These are phyloP conservation scores for Globisporangium lucens DNA, from an alignment of 352 stramenopile genomes.

Conservation along the genomic window DNA sequence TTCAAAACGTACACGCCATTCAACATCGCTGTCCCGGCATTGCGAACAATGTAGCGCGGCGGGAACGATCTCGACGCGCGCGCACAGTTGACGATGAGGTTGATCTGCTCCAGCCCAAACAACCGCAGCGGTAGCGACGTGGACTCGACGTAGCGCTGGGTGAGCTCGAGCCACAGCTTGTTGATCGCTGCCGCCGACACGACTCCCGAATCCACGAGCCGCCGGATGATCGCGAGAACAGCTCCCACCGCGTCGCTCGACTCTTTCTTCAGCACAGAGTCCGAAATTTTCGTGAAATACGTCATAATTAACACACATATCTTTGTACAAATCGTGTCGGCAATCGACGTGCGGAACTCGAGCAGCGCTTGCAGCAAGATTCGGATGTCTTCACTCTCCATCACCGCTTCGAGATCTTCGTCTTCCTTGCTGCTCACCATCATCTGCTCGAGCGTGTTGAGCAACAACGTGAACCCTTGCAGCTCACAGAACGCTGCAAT, in stretches of 20 bases:
- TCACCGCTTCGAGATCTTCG: constrained; percentile 44
- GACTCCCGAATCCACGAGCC: constrained; percentile 66
- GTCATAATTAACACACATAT: constrained; percentile 81
- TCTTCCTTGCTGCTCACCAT: constrained; percentile 45
- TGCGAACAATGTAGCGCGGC: constrained; percentile 81
- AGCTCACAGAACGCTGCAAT: constrained; percentile 81
- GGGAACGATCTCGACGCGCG: constrained; percentile 83
- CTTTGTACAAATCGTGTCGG: constrained; percentile 55
- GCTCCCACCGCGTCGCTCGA: constrained; percentile 74
- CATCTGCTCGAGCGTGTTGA: constrained; percentile 70
- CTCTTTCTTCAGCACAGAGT: constrained; percentile 84
- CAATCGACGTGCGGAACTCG: constrained; percentile 65
- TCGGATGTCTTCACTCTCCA: constrained; percentile 80
- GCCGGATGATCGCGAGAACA: constrained; percentile 78
- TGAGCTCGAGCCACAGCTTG: constrained; percentile 79
- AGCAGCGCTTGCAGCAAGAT: constrained; percentile 79
- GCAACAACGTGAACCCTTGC: constrained; percentile 72
- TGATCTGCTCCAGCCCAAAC: constrained; percentile 94
- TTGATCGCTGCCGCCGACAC: constrained; percentile 58
- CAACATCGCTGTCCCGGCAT: constrained; percentile 88
- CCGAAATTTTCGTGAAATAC: constrained; percentile 75
- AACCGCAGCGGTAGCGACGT: constrained; percentile 91
- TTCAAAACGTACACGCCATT: constrained; percentile 94
- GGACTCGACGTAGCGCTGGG: constrained; percentile 86
- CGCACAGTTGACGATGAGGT: constrained; percentile 89